Evolutionary conservation across 1,284 basidiomycete species (phyloP).

Genomic region (Hymenochaete sp.): DNA sequence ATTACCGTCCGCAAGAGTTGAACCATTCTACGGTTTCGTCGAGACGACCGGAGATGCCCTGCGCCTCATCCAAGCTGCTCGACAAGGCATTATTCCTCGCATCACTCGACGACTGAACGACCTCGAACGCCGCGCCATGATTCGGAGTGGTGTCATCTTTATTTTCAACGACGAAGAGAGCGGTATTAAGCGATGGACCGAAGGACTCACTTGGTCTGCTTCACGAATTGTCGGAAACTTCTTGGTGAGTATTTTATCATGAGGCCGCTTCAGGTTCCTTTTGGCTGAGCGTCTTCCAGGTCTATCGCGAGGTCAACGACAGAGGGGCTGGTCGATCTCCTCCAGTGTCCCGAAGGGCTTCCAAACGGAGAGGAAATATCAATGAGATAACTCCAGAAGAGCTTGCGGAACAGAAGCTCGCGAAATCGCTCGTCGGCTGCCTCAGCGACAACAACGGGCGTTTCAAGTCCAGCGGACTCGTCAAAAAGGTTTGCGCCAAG

Average conservation of each 20-base stretch:
- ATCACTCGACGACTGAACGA: conserved; percentile 74
- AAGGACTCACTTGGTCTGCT: conserved; percentile 73
- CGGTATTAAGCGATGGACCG: conserved; percentile 81
- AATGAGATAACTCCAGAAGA: conserved; percentile 15
- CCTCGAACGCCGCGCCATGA: conserved; percentile 62
- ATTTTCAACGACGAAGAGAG: conserved; percentile 78
- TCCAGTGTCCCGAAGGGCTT: conserved; percentile 11
- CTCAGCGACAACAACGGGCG: conserved; percentile 45
- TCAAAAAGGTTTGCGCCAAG: conserved; percentile 51
- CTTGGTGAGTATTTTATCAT: conserved; percentile 39
- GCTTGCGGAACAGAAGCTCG: conserved; percentile 22
- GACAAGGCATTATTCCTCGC: conserved; percentile 62
- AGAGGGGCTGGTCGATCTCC: conserved; percentile 40
- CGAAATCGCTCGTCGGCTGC: conserved; percentile 29
- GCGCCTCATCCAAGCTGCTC: conserved; percentile 69
- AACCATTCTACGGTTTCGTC: conserved; percentile 60
- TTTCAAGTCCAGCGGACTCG: conserved; percentile 61
- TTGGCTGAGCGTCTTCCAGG: conserved; percentile 29
- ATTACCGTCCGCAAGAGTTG: conserved; percentile 35
- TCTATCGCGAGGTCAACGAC: conserved; percentile 68
- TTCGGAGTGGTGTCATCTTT: conserved; percentile 73
- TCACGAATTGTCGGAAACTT: conserved; percentile 78
- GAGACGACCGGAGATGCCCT: conserved; percentile 73
- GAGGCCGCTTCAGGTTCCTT: neutral
- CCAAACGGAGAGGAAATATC: conserved; percentile 13